Conservation (phyloP, 352 stramenopile genomes). For the Elongisporangium anandrum region DNA sequence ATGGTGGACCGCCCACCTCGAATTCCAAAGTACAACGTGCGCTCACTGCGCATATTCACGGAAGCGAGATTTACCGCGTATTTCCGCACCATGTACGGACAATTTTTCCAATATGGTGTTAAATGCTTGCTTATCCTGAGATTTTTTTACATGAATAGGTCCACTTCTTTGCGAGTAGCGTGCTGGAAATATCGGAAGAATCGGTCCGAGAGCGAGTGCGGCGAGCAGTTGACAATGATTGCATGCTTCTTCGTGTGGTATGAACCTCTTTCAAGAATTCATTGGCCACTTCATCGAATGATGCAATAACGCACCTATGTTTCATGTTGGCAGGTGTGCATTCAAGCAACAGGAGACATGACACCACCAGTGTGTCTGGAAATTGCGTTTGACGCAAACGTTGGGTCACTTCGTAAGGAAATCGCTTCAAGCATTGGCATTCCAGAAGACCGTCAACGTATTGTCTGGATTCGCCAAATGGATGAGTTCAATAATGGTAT, state of each 20-base stretch:
- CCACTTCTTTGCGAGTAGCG: slow-evolving; percentile 78
- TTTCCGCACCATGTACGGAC: slow-evolving; percentile 81
- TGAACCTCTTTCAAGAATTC: slow-evolving; percentile 3
- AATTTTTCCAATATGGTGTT: not conserved
- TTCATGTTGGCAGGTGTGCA: slow-evolving; percentile 52
- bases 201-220: slow-evolving; percentile 79
- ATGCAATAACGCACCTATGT: not conserved
- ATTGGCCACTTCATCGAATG: no score
- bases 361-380: slow-evolving; percentile 78
- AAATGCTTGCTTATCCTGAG: not conserved
- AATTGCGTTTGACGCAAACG: slow-evolving; percentile 73
- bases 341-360: slow-evolving; percentile 77
- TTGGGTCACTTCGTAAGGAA: slow-evolving; percentile 66
- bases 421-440: slow-evolving; percentile 83
- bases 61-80: slow-evolving; percentile 83
- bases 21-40: slow-evolving; percentile 78
- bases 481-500: slow-evolving; percentile 81
- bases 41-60: slow-evolving; percentile 74
- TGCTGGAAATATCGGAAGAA: slow-evolving; percentile 82
- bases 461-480: slow-evolving; percentile 87
- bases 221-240: slow-evolving; percentile 81
- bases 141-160: slow-evolving; percentile 31
- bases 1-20: slow-evolving; percentile 43
- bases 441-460: slow-evolving; percentile 73
- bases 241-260: slow-evolving; percentile 83